Base-by-base conservation (phyloP, 805 yeast genomes). In the Yarrowia divulgata region DNA sequence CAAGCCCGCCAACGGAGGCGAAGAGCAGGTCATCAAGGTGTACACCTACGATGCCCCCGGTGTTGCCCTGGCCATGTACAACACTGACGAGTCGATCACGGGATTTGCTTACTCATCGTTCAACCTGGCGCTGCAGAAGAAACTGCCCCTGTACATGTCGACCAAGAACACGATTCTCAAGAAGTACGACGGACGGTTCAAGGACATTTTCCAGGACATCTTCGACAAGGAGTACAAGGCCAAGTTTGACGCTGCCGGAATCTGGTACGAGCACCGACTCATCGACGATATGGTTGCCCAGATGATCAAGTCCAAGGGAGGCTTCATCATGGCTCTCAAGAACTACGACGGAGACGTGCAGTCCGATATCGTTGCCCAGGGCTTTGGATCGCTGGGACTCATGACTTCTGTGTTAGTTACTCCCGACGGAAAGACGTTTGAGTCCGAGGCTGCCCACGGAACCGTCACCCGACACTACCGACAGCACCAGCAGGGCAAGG, bases 221-320 rank as follows among this genome's bases (percentile, higher is more conserved):
- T 94, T 89, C 80, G 96, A 86, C 67, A 73, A 80, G 58, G 85
- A 86, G 74, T 93, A 90, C 83, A 87, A 88, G 79, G 72, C 79
- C 35, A 81, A 87, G 76, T 93, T 93, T 80, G 97, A 92, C 78
- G 83, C 82, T 69, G 79, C 81, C 54, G 95, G 93, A n/a, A 90
- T 93, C 79, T 93, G 97, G 97, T 93, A 90, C 80, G 98, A 94
- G 82, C 98, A 94, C 82, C 88, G 98, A 75, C 84, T 94, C 74
- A 94, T 94, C 74, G 98, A 94, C 81, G 98, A 94, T 79, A 94
- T 94, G 98, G 98, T 94, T 64, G 98, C 98, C 29, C 98, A 94
- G 83, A 93, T 94, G 98, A 83, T 94, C 79, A 94, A 94, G 83
- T 91, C 97, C 57, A 88, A 86, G 77, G 98, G 98, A 76, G 98